Conservation (phyloP, 2,329 filamentous ascomycete species). For the Fusarium redolens region DNA sequence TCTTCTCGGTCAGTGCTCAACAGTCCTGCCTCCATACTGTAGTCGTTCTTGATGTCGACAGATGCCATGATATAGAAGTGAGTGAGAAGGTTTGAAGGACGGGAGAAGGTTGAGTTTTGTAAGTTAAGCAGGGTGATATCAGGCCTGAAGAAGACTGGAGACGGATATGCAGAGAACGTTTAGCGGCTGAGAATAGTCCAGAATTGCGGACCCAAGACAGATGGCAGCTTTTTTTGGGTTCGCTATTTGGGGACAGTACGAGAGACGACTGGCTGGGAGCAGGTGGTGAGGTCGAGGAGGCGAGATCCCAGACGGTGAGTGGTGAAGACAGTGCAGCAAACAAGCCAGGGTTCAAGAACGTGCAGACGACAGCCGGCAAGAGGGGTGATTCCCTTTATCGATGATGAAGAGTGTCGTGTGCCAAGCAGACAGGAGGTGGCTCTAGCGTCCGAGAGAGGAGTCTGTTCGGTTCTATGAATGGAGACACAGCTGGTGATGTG, state of each 20-base stretch:
- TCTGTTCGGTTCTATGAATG: constrained; percentile 12
- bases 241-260: constrained; percentile 31
- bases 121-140: constrained; percentile 37
- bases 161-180: constrained; percentile 39
- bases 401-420: constrained; percentile 44
- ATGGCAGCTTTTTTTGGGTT: constrained; percentile 37
- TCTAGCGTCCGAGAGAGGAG: constrained; percentile 38
- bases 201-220: constrained; percentile 36
- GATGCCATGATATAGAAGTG: constrained; percentile 34
- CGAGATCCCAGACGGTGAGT: constrained; percentile 33
- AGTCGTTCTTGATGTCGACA: constrained; percentile 42
- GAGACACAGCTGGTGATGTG: constrained; percentile 27
- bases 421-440: constrained; percentile 38
- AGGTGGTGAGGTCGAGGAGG: constrained; percentile 37
- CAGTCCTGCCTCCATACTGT: constrained; percentile 47
- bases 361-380: constrained; percentile 37
- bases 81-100: constrained; percentile 14
- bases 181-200: constrained; percentile 40
- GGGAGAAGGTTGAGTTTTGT: constrained; percentile 42
- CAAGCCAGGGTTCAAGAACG: constrained; percentile 29
- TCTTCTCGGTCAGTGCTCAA: constrained; percentile 46
- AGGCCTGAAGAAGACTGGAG: constrained; percentile 30
- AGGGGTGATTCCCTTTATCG: constrained; percentile 44
- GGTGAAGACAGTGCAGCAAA: constrained; percentile 36
- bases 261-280: constrained; percentile 41